Conservation (phyloP, 495 filamentous ascomycete genomes). For the Penicillium silybi region DNA sequence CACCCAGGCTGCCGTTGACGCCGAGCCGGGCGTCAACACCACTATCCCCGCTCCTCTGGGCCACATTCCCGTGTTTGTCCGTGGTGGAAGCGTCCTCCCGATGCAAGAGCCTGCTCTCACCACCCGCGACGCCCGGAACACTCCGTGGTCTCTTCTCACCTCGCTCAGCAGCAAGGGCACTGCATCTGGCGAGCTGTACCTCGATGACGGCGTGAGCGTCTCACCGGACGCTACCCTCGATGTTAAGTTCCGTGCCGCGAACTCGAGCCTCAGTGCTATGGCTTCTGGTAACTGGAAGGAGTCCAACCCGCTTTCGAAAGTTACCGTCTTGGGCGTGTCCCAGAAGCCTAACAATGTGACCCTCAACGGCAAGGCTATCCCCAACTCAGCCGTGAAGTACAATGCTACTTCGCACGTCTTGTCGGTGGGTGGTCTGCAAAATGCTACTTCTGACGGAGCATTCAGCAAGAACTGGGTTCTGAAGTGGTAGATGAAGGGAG, state of each 20-base stretch:
- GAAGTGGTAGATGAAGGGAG: constrained; percentile 41
- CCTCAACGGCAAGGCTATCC: constrained; percentile 47
- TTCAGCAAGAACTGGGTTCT: constrained; percentile 56
- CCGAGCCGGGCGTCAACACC: constrained; percentile 57
- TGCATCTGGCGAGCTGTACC: constrained; percentile 66
- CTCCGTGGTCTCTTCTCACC: constrained; percentile 66
- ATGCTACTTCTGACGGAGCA: constrained; percentile 49
- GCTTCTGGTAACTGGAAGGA: constrained; percentile 55
- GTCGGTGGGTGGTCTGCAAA: constrained; percentile 46
- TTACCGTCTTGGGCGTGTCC: constrained; percentile 63
- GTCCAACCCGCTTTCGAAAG: constrained; percentile 56
- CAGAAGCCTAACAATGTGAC: constrained; percentile 39
- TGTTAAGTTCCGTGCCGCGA: constrained; percentile 53
- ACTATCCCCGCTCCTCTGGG: constrained; percentile 72
- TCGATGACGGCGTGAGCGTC: constrained; percentile 81
- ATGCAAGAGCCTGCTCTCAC: constrained; percentile 69
- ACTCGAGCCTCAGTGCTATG: constrained; percentile 42
- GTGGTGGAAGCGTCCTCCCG: constrained; percentile 67
- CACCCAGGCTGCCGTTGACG: constrained; percentile 50
- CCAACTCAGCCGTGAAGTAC: constrained; percentile 42
- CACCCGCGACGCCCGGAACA: constrained; percentile 59
- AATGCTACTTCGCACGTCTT: constrained; percentile 45
- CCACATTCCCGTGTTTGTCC: constrained; percentile 73
- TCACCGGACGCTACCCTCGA: constrained; percentile 51
- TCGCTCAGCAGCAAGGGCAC: constrained; percentile 53